Percentiles rank a stretch among this genome's conserved stretches.
Conservation (phyloP, 495 filamentous ascomycete genomes). For the Articulospora tetracladia region DNA sequence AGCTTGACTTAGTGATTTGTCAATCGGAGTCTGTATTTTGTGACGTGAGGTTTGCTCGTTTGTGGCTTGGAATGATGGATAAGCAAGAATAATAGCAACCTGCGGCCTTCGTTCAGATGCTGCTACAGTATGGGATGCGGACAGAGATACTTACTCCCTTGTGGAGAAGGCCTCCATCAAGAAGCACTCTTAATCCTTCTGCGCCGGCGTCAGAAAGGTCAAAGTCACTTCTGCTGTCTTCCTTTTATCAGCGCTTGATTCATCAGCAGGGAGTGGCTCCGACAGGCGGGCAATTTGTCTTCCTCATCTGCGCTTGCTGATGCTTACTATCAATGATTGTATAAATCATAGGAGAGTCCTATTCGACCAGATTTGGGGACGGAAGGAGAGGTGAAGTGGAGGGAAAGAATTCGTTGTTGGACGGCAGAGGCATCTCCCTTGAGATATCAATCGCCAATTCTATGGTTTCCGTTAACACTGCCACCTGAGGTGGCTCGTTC, state of each 20-base stretch:
- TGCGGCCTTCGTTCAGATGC: background rate
- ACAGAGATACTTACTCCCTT: background rate
- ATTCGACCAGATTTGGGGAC: background rate
- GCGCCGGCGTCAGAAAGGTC: conserved; percentile 20
- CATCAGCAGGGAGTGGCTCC: background rate
- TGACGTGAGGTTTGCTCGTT: background rate
- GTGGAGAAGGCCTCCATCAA: conserved; percentile 1
- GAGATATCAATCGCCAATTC: background rate
- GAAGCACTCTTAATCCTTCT: conserved; percentile 19
- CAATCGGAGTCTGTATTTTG: background rate
- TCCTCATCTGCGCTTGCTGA: too few relatives aligned
- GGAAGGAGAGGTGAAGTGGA: background rate
- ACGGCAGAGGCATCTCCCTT: background rate
- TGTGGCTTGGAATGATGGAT: background rate
- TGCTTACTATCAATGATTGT: too few relatives aligned
- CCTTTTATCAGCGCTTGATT: conserved; percentile 1
- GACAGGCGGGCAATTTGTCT: background rate
- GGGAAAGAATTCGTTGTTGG: background rate
- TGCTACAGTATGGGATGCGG: background rate
- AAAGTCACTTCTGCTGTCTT: conserved; percentile 20
- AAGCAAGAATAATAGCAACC: background rate
- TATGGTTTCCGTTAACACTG: background rate
- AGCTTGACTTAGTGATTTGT: background rate
- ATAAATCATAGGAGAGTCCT: background rate
- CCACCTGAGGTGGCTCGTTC: background rate